A percentile compares a stretch with the other conserved stretches of the same genome.
These are phyloP conservation scores for Aspergillus sp. DNA, from an alignment of 2,329 filamentous ascomycete species.

Conservation along the genomic window DNA sequence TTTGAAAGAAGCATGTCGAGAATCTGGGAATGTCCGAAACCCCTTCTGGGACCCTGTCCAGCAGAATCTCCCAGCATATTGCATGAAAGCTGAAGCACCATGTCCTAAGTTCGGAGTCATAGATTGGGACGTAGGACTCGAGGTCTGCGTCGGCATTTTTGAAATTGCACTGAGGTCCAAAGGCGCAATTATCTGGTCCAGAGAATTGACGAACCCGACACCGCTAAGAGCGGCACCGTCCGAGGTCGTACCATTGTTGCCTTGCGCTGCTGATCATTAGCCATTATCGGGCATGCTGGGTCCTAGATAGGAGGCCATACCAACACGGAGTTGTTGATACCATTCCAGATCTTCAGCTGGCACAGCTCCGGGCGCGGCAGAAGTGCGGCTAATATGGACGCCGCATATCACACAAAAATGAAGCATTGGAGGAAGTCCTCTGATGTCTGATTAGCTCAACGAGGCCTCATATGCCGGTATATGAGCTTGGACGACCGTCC, in stretches of 20 bases:
- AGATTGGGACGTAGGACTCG: neutral
- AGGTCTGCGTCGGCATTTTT: neutral
- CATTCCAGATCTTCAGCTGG: neutral
- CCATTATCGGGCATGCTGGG: neutral
- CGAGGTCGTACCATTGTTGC: neutral
- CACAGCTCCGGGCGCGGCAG: neutral
- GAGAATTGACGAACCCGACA: constrained; percentile 1
- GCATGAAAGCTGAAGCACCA: constrained; percentile 3
- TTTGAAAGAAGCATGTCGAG: neutral
- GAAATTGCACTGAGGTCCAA: neutral
- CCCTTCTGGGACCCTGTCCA: neutral
- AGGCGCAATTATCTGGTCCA: neutral
- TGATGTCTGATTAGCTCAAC: neutral
- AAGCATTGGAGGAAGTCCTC: neutral
- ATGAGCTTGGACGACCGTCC: too few relatives aligned
- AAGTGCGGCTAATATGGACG: neutral
- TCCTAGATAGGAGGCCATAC: neutral
- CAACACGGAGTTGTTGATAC: constrained; percentile 4
- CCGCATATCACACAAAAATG: constrained; percentile 6
- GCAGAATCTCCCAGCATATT: constrained; percentile 6
- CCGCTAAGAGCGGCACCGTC: neutral
- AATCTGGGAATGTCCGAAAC: neutral
- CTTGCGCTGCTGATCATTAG: neutral
- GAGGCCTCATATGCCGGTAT: neutral
- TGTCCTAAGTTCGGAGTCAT: neutral